Evolutionary conservation across 2,329 filamentous ascomycete genomes (phyloP).

Genomic region (Aureobasidium namibiae): DNA sequence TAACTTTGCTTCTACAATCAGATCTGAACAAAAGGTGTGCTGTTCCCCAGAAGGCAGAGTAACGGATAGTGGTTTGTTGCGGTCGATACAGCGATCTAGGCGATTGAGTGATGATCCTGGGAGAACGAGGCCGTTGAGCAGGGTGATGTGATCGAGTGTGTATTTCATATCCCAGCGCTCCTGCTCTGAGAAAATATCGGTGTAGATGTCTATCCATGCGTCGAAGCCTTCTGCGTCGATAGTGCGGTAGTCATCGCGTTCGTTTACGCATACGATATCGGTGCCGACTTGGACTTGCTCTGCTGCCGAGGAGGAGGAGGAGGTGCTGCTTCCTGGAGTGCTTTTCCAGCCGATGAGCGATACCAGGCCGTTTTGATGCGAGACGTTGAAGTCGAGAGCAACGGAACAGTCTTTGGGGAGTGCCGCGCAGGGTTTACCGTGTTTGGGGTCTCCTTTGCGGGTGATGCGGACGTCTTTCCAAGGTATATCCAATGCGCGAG

Average conservation of each 20-base stretch:
- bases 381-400: constrained; percentile 63
- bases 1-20: constrained; percentile 53
- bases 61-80: constrained; percentile 31
- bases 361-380: constrained; percentile 69
- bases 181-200: constrained; percentile 56
- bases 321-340: too few species aligned
- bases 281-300: constrained; percentile 46
- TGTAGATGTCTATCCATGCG: constrained; percentile 62
- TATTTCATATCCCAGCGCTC: constrained; percentile 58
- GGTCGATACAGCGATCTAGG: constrained; percentile 34
- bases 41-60: constrained; percentile 29
- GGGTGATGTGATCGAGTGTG: constrained; percentile 34
- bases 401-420: constrained; percentile 31
- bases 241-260: constrained; percentile 56
- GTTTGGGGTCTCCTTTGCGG: constrained; percentile 43
- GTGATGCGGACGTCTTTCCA: constrained; percentile 54
- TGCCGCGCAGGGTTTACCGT: constrained; percentile 45
- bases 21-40: constrained; percentile 33
- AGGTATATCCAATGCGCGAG: constrained; percentile 47
- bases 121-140: constrained; percentile 37
- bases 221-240: constrained; percentile 56
- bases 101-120: constrained; percentile 33
- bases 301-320: constrained; percentile 16
- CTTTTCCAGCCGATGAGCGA: constrained; percentile 52
- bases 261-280: constrained; percentile 67